Evolutionary conservation across 495 filamentous ascomycete species (phyloP).

Genomic region (Penicillium bovifimosum): DNA sequence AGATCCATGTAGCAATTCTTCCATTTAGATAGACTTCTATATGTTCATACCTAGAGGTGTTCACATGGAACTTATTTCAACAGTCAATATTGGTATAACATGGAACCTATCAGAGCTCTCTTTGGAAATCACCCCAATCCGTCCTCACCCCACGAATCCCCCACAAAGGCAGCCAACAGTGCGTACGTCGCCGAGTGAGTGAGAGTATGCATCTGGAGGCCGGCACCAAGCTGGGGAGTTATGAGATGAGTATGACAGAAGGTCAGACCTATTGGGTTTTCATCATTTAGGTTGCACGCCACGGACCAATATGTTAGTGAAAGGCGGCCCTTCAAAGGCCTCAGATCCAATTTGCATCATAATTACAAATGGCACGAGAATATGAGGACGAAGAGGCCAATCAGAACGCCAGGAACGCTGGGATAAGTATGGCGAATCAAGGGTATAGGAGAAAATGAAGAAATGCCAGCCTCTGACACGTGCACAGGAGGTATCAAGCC

Average conservation of each 20-base stretch:
- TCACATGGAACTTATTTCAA: background rate
- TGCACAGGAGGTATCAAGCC: background rate
- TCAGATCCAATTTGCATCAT: slow-evolving; percentile 1
- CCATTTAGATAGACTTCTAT: background rate
- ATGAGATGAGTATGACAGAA: background rate
- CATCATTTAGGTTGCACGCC: slow-evolving; percentile 26
- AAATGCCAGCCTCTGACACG: background rate
- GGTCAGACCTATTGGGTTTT: slow-evolving; percentile 28
- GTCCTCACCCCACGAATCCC: slow-evolving; percentile 3
- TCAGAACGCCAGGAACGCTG: background rate
- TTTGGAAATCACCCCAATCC: slow-evolving; percentile 38
- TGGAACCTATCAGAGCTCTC: slow-evolving; percentile 48
- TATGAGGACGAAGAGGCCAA: background rate
- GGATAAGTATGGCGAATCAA: background rate
- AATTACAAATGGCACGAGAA: background rate
- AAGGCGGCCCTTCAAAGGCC: background rate
- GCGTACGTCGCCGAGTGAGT: slow-evolving; percentile 27
- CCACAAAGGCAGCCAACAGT: slow-evolving; percentile 7
- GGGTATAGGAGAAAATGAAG: background rate
- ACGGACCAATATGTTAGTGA: background rate
- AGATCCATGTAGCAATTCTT: background rate
- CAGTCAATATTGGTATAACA: background rate
- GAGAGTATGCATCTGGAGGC: slow-evolving; percentile 32
- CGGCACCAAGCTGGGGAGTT: background rate
- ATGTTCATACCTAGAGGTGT: background rate